Base-by-base conservation (phyloP, 352 stramenopile genomes). In the Pythium dissimile region DNA sequence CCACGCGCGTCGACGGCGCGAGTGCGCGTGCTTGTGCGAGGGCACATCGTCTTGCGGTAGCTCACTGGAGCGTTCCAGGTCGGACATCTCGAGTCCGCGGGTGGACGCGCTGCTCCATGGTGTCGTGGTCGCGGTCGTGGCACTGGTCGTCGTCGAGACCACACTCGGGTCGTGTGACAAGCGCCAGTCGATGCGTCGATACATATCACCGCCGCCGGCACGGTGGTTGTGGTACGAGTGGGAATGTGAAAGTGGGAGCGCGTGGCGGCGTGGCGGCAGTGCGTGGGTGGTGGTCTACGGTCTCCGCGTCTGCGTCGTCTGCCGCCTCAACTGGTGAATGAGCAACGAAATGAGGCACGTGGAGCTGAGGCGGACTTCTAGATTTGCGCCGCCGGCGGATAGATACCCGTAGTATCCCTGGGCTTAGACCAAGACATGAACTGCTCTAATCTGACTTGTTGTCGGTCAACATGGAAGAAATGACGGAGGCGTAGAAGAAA, bases 401-500 rank as follows among this genome's bases (percentile, higher is more conserved):
- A 23, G 52, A 42, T 24, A 59, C 52, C n/a, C 52, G 50, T 20
- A 58, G 37, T 4, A 13, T 10, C 6, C 39, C 37, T 16, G 49
- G 35, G 21, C 50, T n/a, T n/a, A n/a, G 48, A 15, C 48, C 13
- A 34, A 21, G 34, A 20, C 42, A 15, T 18, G 32, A 34, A 21
- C 37, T 41, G 37, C 37, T 30, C 21, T 34, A 24, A 28, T 37
- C 48, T 7, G 50, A 48, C 15, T 48, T 28, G 48, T 23, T 23
- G 38, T 57, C 50, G n/a, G 50, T 48, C 37, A 37, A 57, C 30
- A 27, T 30, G 18, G 38, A 47, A 11, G 50, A 57, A 46, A 27
- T 10, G 6, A 38, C 18, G 11, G 23, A 28, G 10, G 35, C 18
- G 48, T 38, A 41, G 41, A 41, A 49, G 13, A 41, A 59, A 16